A percentile compares a stretch with the other conserved stretches of the same genome.
These are phyloP conservation scores for Carex sylvatica DNA, from an alignment of 202 grass and related monocot genomes.

Conservation along the genomic window DNA sequence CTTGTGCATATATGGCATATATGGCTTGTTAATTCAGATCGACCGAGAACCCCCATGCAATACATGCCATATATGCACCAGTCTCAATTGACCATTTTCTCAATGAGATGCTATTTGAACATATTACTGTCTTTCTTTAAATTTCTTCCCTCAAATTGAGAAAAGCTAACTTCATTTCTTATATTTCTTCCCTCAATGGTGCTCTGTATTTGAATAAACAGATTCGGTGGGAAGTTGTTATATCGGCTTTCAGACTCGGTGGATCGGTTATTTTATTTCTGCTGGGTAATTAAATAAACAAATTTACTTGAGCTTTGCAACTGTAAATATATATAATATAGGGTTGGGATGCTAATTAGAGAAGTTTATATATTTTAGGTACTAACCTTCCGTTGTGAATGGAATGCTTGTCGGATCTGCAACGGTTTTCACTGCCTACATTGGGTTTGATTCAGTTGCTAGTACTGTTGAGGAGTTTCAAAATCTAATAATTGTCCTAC, in stretches of 20 bases:
- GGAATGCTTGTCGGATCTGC: constrained; percentile 91
- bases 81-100: no score
- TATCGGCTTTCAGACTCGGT: constrained; percentile 91
- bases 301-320: background rate
- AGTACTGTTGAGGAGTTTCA: constrained; percentile 94
- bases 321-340: background rate
- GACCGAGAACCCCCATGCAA: no score
- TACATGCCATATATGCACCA: no score
- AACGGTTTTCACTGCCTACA: constrained; percentile 98
- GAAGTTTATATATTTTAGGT: constrained; percentile 43
- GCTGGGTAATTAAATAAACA: constrained; percentile 53
- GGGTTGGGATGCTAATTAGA: constrained; percentile 1
- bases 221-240: constrained; percentile 94
- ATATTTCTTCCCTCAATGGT: no score
- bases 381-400: constrained; percentile 88
- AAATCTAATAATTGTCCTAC: constrained; percentile 19
- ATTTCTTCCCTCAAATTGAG: no score
- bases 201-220: no score
- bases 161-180: no score
- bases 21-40: no score
- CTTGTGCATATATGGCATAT: no score
- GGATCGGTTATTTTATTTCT: constrained; percentile 83
- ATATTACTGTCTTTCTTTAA: no score
- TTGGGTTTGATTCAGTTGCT: constrained; percentile 91
- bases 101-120: no score